Evolutionary conservation across 768 basidiomycete genomes (phyloP).

Genomic region (Mycena rebaudengoi): DNA sequence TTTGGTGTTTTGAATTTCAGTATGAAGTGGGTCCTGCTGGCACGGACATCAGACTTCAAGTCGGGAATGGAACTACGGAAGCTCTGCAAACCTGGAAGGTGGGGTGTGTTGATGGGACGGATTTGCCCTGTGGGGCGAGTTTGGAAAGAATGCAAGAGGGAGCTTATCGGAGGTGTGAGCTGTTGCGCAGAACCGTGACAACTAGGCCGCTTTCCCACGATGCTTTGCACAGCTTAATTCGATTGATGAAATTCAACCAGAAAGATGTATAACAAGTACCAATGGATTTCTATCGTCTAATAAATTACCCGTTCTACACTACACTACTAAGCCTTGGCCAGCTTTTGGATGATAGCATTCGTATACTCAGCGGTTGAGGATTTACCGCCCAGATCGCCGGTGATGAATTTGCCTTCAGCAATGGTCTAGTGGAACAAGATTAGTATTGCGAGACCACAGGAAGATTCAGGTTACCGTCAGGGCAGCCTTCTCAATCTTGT

Average conservation of each 20-base stretch:
- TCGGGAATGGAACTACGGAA: background rate
- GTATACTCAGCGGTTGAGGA: conserved; percentile 92
- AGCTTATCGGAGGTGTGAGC: conserved; percentile 15
- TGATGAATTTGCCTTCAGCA: conserved; percentile 94
- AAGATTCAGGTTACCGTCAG: conserved; percentile 70
- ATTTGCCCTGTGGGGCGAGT: conserved; percentile 94
- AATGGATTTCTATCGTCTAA: conserved; percentile 31
- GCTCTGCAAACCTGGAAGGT: conserved; percentile 53
- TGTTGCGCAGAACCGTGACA: conserved; percentile 5
- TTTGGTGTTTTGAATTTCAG: conserved; percentile 49
- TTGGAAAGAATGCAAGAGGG: conserved; percentile 48
- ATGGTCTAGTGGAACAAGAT: conserved; percentile 72
- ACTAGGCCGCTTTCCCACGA: too few species aligned
- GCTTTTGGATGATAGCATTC: conserved; percentile 81
- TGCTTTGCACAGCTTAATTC: too few species aligned
- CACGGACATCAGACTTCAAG: conserved; percentile 17
- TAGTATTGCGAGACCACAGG: conserved; percentile 14
- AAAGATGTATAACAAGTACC: conserved; percentile 16
- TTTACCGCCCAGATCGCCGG: conserved; percentile 95
- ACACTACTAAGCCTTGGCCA: conserved; percentile 42
- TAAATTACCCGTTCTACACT: conserved; percentile 28
- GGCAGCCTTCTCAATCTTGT: conserved; percentile 91
- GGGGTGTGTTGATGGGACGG: conserved; percentile 59
- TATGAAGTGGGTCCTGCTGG: conserved; percentile 42
- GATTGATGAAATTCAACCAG: too few species aligned